A percentile compares a stretch with the other conserved stretches of the same genome.
Conservation (phyloP, 2,329 filamentous ascomycete genomes). For the Ustilaginoidea virens region DNA sequence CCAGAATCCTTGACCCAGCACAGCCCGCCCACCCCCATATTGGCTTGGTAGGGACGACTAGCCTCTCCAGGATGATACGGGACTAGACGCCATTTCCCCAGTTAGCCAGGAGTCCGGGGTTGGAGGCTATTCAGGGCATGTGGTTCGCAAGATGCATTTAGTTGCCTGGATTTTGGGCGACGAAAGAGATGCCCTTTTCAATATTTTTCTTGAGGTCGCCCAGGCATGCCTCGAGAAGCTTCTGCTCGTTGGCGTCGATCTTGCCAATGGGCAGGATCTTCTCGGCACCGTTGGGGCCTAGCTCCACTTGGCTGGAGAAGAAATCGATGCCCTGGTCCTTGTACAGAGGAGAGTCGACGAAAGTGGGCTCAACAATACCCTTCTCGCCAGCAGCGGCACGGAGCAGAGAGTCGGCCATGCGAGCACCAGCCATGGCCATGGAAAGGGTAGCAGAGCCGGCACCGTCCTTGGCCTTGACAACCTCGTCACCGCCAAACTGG, state of each 20-base stretch:
- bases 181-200: constrained; percentile 63
- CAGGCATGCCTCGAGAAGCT: constrained; percentile 74
- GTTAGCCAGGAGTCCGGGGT: too few species aligned
- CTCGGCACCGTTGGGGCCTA: constrained; percentile 91
- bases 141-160: constrained; percentile 20
- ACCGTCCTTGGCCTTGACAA: constrained; percentile 97
- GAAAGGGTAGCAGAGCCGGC: constrained; percentile 93
- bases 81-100: too few species aligned
- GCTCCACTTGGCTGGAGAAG: constrained; percentile 91
- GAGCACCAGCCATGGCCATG: constrained; percentile 91
- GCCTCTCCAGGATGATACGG: too few species aligned
- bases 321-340: constrained; percentile 97
- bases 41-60: too few species aligned
- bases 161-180: constrained; percentile 42
- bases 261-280: constrained; percentile 81
- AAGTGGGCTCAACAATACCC: constrained; percentile 89
- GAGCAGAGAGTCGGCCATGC: constrained; percentile 79
- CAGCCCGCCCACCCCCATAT: too few species aligned
- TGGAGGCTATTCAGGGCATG: too few species aligned
- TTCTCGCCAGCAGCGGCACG: constrained; percentile 87
- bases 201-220: constrained; percentile 89
- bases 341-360: constrained; percentile 93
- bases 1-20: too few species aligned
- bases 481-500: constrained; percentile 98
- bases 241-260: constrained; percentile 74